phyloP scores from a whole-genome alignment of 768 basidiomycete genomes.

The Lentinula sp. region DNA sequence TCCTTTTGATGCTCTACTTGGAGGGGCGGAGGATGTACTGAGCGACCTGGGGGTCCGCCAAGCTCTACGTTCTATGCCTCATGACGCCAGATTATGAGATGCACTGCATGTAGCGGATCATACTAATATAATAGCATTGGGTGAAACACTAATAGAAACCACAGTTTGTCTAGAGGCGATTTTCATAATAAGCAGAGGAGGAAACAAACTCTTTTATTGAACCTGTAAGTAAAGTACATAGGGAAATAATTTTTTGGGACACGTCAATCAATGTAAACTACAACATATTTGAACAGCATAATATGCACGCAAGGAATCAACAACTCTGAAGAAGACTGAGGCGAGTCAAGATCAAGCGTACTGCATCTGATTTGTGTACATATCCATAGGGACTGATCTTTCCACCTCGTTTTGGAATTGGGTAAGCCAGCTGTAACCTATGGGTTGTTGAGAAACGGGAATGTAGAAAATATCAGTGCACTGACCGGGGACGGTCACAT shows the following conservation, averaged over 20 bases:
- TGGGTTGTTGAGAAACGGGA: not conserved
- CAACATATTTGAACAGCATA: not conserved
- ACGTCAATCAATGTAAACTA: not conserved
- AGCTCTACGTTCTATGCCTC: slow-evolving; percentile 71
- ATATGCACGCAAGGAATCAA: not conserved
- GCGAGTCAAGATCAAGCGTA: not conserved
- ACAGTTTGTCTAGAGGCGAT: too few relatives aligned
- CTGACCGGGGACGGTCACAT: slow-evolving; percentile 50
- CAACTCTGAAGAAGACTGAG: not conserved
- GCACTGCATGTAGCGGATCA: too few relatives aligned
- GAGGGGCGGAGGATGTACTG: slow-evolving; percentile 80
- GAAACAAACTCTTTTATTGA: too few relatives aligned
- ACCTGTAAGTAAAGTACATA: not conserved
- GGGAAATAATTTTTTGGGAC: not conserved
- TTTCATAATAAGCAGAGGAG: too few relatives aligned
- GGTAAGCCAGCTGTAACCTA: slow-evolving; percentile 33
- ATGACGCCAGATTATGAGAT: slow-evolving; percentile 52
- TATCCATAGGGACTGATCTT: slow-evolving; percentile 12
- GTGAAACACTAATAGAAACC: not conserved
- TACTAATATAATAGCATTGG: too few relatives aligned
- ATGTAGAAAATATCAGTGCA: not conserved
- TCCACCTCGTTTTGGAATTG: slow-evolving; percentile 34
- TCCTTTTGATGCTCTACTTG: slow-evolving; percentile 66
- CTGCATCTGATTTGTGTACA: not conserved
- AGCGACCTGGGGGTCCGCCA: slow-evolving; percentile 80